Evolutionary conservation across 1,284 basidiomycete species (phyloP).

Genomic region (Papiliotrema fonsecae): DNA sequence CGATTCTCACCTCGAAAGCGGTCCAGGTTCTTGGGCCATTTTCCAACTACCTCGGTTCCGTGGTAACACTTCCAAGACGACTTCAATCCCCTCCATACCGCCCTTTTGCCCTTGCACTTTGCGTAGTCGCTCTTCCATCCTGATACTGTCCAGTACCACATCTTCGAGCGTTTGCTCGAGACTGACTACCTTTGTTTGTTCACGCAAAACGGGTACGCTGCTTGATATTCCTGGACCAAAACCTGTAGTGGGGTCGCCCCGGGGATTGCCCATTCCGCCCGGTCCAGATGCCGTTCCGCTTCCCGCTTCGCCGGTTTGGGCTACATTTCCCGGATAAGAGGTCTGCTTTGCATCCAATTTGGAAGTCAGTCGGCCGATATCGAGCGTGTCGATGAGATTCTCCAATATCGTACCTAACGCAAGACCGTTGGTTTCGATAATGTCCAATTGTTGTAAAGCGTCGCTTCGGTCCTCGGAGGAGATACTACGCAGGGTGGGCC

Average conservation of each 20-base stretch:
- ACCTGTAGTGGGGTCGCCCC: background rate
- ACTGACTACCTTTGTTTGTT: conserved; percentile 1
- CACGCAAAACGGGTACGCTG: too few species aligned
- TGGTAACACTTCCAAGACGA: conserved; percentile 38
- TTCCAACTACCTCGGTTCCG: conserved; percentile 28
- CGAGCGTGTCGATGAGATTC: conserved; percentile 32
- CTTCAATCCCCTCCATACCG: conserved; percentile 29
- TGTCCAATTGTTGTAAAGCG: conserved; percentile 15
- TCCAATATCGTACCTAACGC: conserved; percentile 25
- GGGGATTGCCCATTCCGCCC: background rate
- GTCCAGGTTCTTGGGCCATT: conserved; percentile 22
- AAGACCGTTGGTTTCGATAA: conserved; percentile 23
- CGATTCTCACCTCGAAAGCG: conserved; percentile 19
- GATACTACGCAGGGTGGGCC: conserved; percentile 1
- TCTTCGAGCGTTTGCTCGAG: conserved; percentile 21
- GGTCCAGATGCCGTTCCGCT: background rate
- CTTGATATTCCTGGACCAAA: background rate
- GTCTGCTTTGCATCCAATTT: background rate
- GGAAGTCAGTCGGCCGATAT: conserved; percentile 20
- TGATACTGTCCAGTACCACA: conserved; percentile 25
- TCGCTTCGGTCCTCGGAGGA: conserved; percentile 15
- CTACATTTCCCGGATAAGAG: background rate
- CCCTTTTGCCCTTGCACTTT: conserved; percentile 6
- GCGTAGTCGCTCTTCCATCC: conserved; percentile 23
- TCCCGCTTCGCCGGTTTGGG: background rate